Evolutionary conservation across 2,329 filamentous ascomycete genomes (phyloP).

Genomic region (Teratosphaeria destructans): DNA sequence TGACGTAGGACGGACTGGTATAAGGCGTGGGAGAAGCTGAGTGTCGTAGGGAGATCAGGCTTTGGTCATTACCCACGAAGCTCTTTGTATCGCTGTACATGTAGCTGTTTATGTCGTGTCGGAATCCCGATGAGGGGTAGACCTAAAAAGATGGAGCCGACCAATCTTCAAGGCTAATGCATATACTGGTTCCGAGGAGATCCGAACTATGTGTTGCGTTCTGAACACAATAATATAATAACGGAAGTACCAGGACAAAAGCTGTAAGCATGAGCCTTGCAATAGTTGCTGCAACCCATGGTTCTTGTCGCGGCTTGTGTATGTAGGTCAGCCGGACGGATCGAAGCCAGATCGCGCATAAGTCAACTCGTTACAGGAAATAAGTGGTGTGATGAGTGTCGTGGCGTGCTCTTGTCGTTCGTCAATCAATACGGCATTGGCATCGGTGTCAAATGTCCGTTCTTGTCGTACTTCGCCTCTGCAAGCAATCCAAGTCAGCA

Average conservation of each 20-base stretch:
- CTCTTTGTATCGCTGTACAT: not conserved
- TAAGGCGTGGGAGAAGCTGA: not conserved
- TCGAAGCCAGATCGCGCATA: not conserved
- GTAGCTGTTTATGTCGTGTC: not conserved
- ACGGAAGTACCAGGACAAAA: too few species aligned
- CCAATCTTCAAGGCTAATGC: too few species aligned
- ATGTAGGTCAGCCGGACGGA: too few species aligned
- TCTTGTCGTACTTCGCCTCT: constrained; percentile 79
- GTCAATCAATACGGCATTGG: constrained; percentile 22
- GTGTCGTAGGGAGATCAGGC: not conserved
- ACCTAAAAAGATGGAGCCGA: too few species aligned
- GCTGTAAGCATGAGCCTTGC: too few species aligned
- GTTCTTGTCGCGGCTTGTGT: too few species aligned
- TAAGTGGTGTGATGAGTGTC: not conserved
- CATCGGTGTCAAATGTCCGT: constrained; percentile 56
- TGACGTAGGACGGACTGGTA: not conserved
- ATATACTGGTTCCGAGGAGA: too few species aligned
- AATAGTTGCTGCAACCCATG: too few species aligned
- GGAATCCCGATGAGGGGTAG: too few species aligned
- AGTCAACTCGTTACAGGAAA: not conserved
- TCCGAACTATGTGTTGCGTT: too few species aligned
- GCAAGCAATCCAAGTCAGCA: constrained; percentile 10
- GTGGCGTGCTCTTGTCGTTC: not conserved
- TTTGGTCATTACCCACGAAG: not conserved
- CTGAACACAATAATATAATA: too few species aligned